Conservation (phyloP, 2,329 filamentous ascomycete species). For the Zymoseptoria crescenta region DNA sequence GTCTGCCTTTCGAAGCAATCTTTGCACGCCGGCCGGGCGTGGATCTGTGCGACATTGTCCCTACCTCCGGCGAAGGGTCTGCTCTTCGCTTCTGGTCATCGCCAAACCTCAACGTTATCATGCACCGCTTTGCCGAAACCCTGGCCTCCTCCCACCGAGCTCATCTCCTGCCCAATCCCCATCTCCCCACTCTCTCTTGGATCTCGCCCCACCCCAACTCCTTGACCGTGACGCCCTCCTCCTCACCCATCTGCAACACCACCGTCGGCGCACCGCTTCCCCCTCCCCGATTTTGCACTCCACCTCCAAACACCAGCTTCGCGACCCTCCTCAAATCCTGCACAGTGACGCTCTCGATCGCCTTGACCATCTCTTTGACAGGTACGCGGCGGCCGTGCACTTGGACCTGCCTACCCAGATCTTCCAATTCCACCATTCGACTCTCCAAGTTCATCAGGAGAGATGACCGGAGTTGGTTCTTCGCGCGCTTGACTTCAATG, state of each 20-base stretch:
- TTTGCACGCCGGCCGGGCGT: too few species aligned
- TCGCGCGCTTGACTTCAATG: slow-evolving; percentile 79
- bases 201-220: slow-evolving; percentile 80
- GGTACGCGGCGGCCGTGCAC: slow-evolving; percentile 91
- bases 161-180: slow-evolving; percentile 66
- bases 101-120: too few species aligned
- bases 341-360: slow-evolving; percentile 76
- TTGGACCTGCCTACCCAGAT: slow-evolving; percentile 89
- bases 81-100: too few species aligned
- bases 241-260: slow-evolving; percentile 83
- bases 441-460: slow-evolving; percentile 97
- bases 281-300: slow-evolving; percentile 63
- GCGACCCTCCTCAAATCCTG: slow-evolving; percentile 77
- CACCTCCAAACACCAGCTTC: slow-evolving; percentile 65
- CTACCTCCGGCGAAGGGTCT: too few species aligned
- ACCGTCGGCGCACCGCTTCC: slow-evolving; percentile 89
- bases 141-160: neutral
- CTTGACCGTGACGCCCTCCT: slow-evolving; percentile 59
- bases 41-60: too few species aligned
- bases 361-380: slow-evolving; percentile 83
- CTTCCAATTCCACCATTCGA: slow-evolving; percentile 94
- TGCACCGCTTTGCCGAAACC: too few species aligned
- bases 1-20: too few species aligned
- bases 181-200: slow-evolving; percentile 73
- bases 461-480: slow-evolving; percentile 87